A percentile compares a stretch with the other conserved stretches of the same genome.
Evolutionary conservation across 2,329 filamentous ascomycete genomes (phyloP).

Genomic region (Aplosporella prunicola): DNA sequence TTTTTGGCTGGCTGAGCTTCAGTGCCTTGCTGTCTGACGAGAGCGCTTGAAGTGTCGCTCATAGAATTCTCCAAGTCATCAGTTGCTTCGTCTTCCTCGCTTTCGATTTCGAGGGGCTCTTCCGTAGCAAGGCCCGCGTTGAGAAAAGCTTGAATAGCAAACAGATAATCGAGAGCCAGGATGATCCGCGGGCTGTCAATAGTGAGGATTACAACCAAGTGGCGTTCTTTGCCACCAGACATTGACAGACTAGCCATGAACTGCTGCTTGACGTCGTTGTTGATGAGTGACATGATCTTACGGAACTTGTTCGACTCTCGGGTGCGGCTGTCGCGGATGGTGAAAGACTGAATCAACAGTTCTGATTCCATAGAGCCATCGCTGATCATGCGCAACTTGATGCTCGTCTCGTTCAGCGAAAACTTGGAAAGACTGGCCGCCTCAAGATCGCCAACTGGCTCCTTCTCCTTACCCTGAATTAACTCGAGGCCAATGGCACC

Average conservation of each 20-base stretch:
- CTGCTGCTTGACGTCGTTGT: slow-evolving; percentile 84
- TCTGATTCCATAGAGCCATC: slow-evolving; percentile 90
- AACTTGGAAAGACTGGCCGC: slow-evolving; percentile 84
- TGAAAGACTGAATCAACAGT: slow-evolving; percentile 86
- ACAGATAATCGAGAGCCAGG: slow-evolving; percentile 90
- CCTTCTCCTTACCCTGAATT: slow-evolving; percentile 63
- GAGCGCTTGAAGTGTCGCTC: slow-evolving; percentile 27
- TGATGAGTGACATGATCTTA: slow-evolving; percentile 95
- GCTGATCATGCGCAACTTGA: slow-evolving; percentile 88
- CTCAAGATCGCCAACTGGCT: slow-evolving; percentile 69
- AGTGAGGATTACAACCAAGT: slow-evolving; percentile 81
- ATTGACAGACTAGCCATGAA: slow-evolving; percentile 97
- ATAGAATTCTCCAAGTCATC: slow-evolving; percentile 28
- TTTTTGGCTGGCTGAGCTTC: slow-evolving; percentile 19
- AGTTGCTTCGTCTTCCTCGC: slow-evolving; percentile 38
- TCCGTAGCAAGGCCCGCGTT: slow-evolving; percentile 54
- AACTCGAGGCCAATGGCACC: slow-evolving; percentile 83
- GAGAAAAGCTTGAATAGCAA: slow-evolving; percentile 78
- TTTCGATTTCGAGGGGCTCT: slow-evolving; percentile 52
- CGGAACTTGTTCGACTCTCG: slow-evolving; percentile 90
- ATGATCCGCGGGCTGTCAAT: slow-evolving; percentile 93
- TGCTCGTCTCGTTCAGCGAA: slow-evolving; percentile 81
- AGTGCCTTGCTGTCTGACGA: slow-evolving; percentile 15
- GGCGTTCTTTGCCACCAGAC: slow-evolving; percentile 70
- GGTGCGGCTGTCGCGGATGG: slow-evolving; percentile 83